These are phyloP conservation scores for Leccinum subgranulosum DNA, from an alignment of 768 basidiomycete species.

Conservation along the genomic window DNA sequence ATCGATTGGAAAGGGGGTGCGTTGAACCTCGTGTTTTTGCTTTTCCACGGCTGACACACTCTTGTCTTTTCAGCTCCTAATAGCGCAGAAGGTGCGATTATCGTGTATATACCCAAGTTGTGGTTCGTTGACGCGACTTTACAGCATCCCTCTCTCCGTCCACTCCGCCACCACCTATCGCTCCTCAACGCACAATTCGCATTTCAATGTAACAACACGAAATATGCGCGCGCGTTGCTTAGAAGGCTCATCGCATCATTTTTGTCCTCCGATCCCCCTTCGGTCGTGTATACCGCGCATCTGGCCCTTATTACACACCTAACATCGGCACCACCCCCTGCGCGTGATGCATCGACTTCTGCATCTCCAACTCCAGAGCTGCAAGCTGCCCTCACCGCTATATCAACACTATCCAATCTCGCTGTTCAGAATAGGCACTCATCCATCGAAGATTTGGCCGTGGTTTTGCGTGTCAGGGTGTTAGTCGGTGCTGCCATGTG, in stretches of 20 bases:
- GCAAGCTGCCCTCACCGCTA: slow-evolving; percentile 31
- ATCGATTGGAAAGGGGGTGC: slow-evolving; percentile 66
- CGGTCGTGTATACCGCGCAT: slow-evolving; percentile 52
- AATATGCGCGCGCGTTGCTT: slow-evolving; percentile 58
- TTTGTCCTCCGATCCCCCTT: slow-evolving; percentile 46
- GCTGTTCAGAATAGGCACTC: slow-evolving; percentile 35
- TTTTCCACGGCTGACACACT: neutral
- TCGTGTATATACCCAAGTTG: slow-evolving; percentile 5
- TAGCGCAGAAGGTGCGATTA: slow-evolving; percentile 56
- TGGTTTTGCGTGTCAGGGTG: slow-evolving; percentile 55
- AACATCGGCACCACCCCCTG: slow-evolving; percentile 22
- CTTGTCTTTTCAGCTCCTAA: slow-evolving; percentile 37
- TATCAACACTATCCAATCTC: slow-evolving; percentile 33
- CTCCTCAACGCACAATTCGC: slow-evolving; percentile 59
- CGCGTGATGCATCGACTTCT: slow-evolving; percentile 1
- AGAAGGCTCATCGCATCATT: slow-evolving; percentile 51
- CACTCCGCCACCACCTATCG: slow-evolving; percentile 56
- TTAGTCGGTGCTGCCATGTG: slow-evolving; percentile 55
- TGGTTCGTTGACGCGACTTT: slow-evolving; percentile 3
- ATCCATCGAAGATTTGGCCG: slow-evolving; percentile 46
- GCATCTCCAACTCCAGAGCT: slow-evolving; percentile 15
- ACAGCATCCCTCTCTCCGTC: slow-evolving; percentile 63
- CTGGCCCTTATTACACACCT: slow-evolving; percentile 51
- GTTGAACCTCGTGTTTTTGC: slow-evolving; percentile 26
- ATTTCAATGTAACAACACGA: slow-evolving; percentile 45